These are phyloP conservation scores for Cercospora citrullina DNA, from an alignment of 2,329 filamentous ascomycete genomes.

Conservation along the genomic window DNA sequence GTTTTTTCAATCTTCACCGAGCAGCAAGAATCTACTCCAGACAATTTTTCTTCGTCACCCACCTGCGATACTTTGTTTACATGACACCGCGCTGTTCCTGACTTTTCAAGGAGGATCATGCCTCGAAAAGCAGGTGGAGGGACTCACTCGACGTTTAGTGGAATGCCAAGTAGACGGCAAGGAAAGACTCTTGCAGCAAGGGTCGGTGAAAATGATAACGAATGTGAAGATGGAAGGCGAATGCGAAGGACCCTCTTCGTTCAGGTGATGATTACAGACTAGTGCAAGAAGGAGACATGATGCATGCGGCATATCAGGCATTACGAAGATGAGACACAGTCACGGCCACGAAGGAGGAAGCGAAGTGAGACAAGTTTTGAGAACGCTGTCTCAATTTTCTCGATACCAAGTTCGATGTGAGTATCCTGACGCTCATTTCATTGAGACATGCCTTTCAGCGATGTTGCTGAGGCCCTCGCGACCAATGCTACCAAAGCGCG, in stretches of 20 bases:
- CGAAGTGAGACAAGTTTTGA: slow-evolving; percentile 7
- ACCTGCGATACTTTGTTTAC: background rate
- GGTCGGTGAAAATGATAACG: background rate
- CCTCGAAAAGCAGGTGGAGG: background rate
- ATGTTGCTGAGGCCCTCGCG: slow-evolving; percentile 5
- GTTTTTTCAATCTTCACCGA: background rate
- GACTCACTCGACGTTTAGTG: background rate
- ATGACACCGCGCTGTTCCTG: too few relatives aligned
- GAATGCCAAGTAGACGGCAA: too few relatives aligned
- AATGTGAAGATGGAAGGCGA: background rate
- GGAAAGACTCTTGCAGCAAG: background rate
- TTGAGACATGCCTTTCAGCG: slow-evolving; percentile 3
- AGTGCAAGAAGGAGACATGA: background rate
- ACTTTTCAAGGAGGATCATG: background rate
- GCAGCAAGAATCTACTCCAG: background rate
- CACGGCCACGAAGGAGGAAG: background rate
- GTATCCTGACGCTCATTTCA: background rate
- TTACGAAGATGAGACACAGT: background rate
- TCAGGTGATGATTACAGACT: background rate
- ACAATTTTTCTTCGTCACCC: background rate
- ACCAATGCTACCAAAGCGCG: background rate
- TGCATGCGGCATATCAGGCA: background rate
- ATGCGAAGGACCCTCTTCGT: too few relatives aligned
- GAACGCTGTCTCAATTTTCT: slow-evolving; percentile 16
- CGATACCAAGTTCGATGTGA: background rate